phyloP scores from a whole-genome alignment of 495 filamentous ascomycete species.

The Mycothermus thermophilus region DNA sequence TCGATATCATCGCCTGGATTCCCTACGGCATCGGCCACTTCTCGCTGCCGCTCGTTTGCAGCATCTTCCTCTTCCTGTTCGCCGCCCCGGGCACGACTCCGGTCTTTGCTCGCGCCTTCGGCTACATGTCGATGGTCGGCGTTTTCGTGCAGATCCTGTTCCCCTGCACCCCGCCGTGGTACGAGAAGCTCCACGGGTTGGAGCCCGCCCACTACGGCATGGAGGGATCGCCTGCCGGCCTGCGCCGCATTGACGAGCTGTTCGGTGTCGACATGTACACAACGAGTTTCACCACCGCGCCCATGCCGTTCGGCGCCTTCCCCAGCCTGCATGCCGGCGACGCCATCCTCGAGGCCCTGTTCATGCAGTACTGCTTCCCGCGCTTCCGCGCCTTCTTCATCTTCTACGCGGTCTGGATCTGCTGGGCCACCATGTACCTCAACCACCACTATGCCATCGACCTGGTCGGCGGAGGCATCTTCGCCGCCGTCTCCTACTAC shows the following conservation, averaged over 20 bases:
- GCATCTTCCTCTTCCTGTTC: slow-evolving; percentile 67
- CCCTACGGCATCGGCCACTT: slow-evolving; percentile 88
- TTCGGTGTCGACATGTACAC: slow-evolving; percentile 88
- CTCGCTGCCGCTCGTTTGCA: slow-evolving; percentile 63
- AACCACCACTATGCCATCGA: slow-evolving; percentile 95
- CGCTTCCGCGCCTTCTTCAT: slow-evolving; percentile 60
- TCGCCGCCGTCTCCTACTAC: slow-evolving; percentile 70
- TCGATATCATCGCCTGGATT: slow-evolving; percentile 83
- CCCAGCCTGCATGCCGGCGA: slow-evolving; percentile 78
- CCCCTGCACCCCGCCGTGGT: slow-evolving; percentile 92
- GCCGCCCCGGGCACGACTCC: slow-evolving; percentile 73
- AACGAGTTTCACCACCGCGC: slow-evolving; percentile 72
- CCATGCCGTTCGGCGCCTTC: slow-evolving; percentile 88
- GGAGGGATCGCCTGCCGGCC: slow-evolving; percentile 70
- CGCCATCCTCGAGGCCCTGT: slow-evolving; percentile 78
- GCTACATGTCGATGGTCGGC: slow-evolving; percentile 79
- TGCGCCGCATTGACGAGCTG: slow-evolving; percentile 76
- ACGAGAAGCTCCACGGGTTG: slow-evolving; percentile 79
- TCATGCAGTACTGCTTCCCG: slow-evolving; percentile 84
- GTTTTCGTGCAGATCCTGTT: slow-evolving; percentile 78
- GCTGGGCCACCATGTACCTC: slow-evolving; percentile 98
- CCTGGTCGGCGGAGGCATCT: slow-evolving; percentile 67
- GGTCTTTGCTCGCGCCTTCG: slow-evolving; percentile 73
- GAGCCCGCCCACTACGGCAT: slow-evolving; percentile 82
- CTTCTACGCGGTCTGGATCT: slow-evolving; percentile 77